A percentile compares a stretch with the other conserved stretches of the same genome.
These are phyloP conservation scores for Papiliotrema flavescens DNA, from an alignment of 1,284 basidiomycete genomes.

Conservation along the genomic window DNA sequence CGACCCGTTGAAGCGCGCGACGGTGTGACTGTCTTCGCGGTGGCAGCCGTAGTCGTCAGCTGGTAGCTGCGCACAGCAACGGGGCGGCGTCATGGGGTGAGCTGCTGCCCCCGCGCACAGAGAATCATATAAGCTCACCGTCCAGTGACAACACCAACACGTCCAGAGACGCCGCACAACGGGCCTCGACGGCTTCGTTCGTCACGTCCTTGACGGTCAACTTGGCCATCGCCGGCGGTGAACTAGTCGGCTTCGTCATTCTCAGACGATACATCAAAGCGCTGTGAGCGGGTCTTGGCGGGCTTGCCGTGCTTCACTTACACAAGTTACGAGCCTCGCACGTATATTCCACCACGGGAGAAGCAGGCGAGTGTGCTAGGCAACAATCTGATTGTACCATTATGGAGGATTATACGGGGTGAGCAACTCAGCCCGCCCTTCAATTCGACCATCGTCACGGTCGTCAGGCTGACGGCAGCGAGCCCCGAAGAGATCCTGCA, in stretches of 20 bases:
- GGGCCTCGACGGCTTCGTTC: constrained; percentile 57
- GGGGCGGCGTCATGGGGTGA: too few species aligned
- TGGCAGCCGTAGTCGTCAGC: too few species aligned
- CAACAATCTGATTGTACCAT: constrained; percentile 24
- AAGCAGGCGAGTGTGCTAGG: constrained; percentile 35
- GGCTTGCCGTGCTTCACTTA: constrained; percentile 34
- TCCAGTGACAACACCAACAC: too few species aligned
- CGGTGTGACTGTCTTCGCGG: too few species aligned
- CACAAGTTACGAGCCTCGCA: constrained; percentile 68
- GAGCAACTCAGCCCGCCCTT: constrained; percentile 46
- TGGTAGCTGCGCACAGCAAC: too few species aligned
- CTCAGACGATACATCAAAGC: constrained; percentile 48
- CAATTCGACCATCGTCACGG: constrained; percentile 45
- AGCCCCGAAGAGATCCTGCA: constrained; percentile 52
- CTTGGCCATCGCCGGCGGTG: constrained; percentile 55
- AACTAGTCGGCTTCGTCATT: constrained; percentile 65
- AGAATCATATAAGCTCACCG: too few species aligned
- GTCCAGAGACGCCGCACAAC: constrained; percentile 15
- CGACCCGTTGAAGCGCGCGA: too few species aligned
- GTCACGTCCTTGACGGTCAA: constrained; percentile 62
- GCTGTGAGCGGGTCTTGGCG: constrained; percentile 29
- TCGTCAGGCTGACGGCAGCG: constrained; percentile 46
- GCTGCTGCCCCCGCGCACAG: too few species aligned
- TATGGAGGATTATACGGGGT: constrained; percentile 39
- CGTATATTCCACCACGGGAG: constrained; percentile 53